Evolutionary conservation across 441 rosid genomes (phyloP).

Genomic region (Adansonia rubrostipa): DNA sequence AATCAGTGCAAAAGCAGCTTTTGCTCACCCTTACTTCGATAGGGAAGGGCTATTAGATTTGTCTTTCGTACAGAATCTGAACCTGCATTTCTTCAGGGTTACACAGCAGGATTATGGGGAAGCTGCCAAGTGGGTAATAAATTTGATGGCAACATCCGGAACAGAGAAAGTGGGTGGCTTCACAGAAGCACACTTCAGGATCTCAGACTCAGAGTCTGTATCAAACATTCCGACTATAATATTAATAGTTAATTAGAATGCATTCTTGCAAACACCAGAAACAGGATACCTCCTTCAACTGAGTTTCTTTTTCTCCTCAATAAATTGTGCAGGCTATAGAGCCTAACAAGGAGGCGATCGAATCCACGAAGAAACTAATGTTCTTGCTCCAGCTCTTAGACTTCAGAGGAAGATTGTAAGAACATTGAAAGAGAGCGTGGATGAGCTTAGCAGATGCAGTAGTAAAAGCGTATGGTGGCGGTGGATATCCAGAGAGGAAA

Average conservation of each 20-base stretch:
- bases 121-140: conserved; percentile 74
- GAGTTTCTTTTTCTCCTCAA: background rate
- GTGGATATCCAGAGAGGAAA: conserved; percentile 93
- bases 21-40: conserved; percentile 85
- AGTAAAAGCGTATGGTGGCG: conserved; percentile 92
- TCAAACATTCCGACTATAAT: conserved; percentile 13
- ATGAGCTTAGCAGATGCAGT: conserved; percentile 61
- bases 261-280: background rate
- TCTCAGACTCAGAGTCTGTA: conserved; percentile 54
- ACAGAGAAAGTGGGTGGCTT: conserved; percentile 90
- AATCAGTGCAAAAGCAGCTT: conserved; percentile 85
- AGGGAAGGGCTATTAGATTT: conserved; percentile 75
- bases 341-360: conserved; percentile 58
- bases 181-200: conserved; percentile 94
- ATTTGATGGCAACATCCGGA: conserved; percentile 91
- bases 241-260: background rate
- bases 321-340: conserved; percentile 53
- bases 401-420: conserved; percentile 75
- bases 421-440: conserved; percentile 76
- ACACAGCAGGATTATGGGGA: conserved; percentile 90
- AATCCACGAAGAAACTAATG: conserved; percentile 58
- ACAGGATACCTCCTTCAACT: background rate
- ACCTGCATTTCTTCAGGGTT: conserved; percentile 74
- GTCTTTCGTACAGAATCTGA: conserved; percentile 84
- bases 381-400: conserved; percentile 41